Conservation (phyloP, 2,329 filamentous ascomycete species). For the Akanthomyces uredinophilus region DNA sequence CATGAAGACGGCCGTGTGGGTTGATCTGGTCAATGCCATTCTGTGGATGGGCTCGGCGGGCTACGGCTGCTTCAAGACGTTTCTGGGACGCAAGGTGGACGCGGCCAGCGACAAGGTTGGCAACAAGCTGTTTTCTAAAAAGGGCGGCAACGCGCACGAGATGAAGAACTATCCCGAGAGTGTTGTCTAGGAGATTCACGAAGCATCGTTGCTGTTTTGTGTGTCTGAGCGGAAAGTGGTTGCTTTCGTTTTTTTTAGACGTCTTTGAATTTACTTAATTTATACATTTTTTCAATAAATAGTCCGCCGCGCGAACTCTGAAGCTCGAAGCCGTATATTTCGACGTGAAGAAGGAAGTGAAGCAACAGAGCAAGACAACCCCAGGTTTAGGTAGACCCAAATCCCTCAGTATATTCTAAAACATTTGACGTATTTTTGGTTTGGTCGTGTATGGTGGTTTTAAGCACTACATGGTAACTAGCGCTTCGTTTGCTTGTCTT, state of each 20-base stretch:
- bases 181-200: conserved; percentile 19
- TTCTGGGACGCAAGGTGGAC: conserved; percentile 37
- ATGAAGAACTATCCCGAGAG: conserved; percentile 24
- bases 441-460: no score
- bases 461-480: no score
- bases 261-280: not conserved
- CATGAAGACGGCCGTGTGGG: conserved; percentile 71
- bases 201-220: not conserved
- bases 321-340: no score
- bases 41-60: conserved; percentile 54
- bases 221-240: no score
- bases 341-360: no score
- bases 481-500: no score
- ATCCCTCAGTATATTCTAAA: no score
- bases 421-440: no score
- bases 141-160: conserved; percentile 17
- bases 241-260: not conserved
- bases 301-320: no score
- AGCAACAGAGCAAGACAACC: no score
- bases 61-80: conserved; percentile 38
- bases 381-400: no score
- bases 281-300: no score
- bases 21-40: conserved; percentile 62
- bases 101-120: conserved; percentile 33
- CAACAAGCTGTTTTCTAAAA: conserved; percentile 34